Base-by-base conservation (phyloP, 169 alveolate species). In the Amoebophrya sp. region DNA sequence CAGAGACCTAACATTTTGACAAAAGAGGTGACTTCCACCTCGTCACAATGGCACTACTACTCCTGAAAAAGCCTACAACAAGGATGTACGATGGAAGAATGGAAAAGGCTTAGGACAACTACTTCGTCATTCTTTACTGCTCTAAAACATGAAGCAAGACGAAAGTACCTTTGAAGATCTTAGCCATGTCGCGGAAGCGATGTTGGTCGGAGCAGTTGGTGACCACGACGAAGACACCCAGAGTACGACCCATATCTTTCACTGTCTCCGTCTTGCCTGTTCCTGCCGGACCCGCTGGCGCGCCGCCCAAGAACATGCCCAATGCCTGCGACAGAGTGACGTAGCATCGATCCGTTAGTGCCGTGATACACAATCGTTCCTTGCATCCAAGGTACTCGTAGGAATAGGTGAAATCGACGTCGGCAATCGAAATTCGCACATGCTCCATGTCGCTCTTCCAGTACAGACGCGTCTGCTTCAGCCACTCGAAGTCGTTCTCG, bases 271-370 rank as follows among this genome's bases (percentile, higher is more conserved):
- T 98, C 95, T 98, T 98, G 33, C 99, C 99, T 0, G 99, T 98
- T 2, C 99, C 99, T 3, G 99, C 99, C 24, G 99, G 99, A 0
- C 99, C 99, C 0, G 99, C 99, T 2, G 99, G 99, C 39, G 99
- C 98, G 65, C 99, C 99, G 40, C 99, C 99, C 95, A 97, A 97
- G 95, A 95, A 96, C 99, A 98, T 97, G 90, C 98, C 98, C 93
- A 98, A 95, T 40, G 99, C 99, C 94, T 39, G 99, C 96, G 93
- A 97, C 92, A 89, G 95, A 12, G 99, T 96, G 90, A 97, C 96
- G 92, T 96, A 96, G 94, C 99, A 97, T 95, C 98, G 96, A 94
- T 98, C 99, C 40, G 99, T 98, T 90, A 98, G 95, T 33, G 99
- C 99, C 23, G 99, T 97, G 91, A 98, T 97, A 92, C 98, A 97